phyloP scores from a whole-genome alignment of 2,329 filamentous ascomycete genomes.

The Aspergillus flavus region DNA sequence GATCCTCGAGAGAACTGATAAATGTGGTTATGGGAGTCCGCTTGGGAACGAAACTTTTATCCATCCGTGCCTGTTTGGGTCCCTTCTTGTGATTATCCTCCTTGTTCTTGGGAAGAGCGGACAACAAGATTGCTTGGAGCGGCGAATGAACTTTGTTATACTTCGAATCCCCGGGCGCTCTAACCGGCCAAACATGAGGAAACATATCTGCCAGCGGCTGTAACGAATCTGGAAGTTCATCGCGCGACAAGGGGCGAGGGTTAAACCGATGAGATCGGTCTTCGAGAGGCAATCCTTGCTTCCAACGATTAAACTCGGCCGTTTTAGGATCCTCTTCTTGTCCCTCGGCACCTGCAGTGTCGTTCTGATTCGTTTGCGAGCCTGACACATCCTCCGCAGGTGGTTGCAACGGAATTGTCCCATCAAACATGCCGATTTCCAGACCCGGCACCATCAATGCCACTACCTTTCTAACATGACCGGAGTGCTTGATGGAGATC shows the following conservation, averaged over 20 bases:
- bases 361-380: constrained; percentile 4
- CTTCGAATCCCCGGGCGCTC: constrained; percentile 82
- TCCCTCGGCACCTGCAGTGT: constrained; percentile 1
- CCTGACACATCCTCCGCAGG: constrained; percentile 1
- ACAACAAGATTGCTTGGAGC: constrained; percentile 78
- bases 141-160: constrained; percentile 83
- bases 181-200: constrained; percentile 83
- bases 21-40: constrained; percentile 83
- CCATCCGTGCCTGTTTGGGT: constrained; percentile 63
- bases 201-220: constrained; percentile 80
- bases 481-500: constrained; percentile 61
- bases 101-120: constrained; percentile 68
- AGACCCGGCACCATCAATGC: constrained; percentile 89
- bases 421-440: constrained; percentile 85
- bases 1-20: constrained; percentile 70
- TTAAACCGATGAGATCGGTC: constrained; percentile 37
- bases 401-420: constrained; percentile 49
- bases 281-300: constrained; percentile 39
- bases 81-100: constrained; percentile 64
- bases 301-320: constrained; percentile 43
- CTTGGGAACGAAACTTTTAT: constrained; percentile 70
- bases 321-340: constrained; percentile 24
- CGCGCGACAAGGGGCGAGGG: constrained; percentile 34
- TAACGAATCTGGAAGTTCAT: constrained; percentile 52
- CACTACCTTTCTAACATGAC: constrained; percentile 71